Conservation (phyloP, 306 rosid species). For the Prunus armeniaca region DNA sequence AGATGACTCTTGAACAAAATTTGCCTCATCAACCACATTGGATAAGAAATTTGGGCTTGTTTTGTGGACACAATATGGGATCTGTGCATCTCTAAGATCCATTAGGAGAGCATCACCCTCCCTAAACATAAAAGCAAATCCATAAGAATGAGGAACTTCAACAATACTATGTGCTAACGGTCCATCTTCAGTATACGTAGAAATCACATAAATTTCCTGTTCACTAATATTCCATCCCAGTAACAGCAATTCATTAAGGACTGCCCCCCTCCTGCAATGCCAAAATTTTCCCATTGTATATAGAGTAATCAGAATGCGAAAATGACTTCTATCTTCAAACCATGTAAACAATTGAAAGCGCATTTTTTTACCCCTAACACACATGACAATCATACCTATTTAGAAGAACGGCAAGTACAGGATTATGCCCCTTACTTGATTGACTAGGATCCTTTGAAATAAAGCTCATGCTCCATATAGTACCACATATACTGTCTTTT, state of each 20-base stretch:
- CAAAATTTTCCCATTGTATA: constrained; percentile 14
- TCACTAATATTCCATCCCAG: constrained; percentile 80
- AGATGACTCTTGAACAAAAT: constrained; percentile 64
- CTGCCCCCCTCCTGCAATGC: constrained; percentile 56
- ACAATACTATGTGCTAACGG: constrained; percentile 71
- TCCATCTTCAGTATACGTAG: constrained; percentile 66
- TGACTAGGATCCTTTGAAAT: constrained; percentile 61
- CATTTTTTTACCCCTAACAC: background rate
- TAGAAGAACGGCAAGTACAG: constrained; percentile 79
- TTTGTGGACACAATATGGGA: constrained; percentile 61
- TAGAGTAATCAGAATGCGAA: constrained; percentile 16
- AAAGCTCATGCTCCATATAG: constrained; percentile 96
- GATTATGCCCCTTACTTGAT: constrained; percentile 57
- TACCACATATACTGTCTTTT: constrained; percentile 53
- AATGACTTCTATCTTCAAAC: constrained; percentile 20
- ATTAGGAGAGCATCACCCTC: constrained; percentile 83
- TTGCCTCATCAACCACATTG: constrained; percentile 62
- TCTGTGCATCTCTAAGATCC: constrained; percentile 76
- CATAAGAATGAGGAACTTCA: constrained; percentile 78
- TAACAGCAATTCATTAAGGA: constrained; percentile 63
- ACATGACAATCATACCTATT: constrained; percentile 53
- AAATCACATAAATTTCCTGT: constrained; percentile 41
- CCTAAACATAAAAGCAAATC: constrained; percentile 80
- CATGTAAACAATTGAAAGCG: constrained; percentile 15
- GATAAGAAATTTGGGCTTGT: constrained; percentile 63